Base-by-base conservation (phyloP, 176 grass and related monocot genomes). In the Puccinellia tenuiflora region DNA sequence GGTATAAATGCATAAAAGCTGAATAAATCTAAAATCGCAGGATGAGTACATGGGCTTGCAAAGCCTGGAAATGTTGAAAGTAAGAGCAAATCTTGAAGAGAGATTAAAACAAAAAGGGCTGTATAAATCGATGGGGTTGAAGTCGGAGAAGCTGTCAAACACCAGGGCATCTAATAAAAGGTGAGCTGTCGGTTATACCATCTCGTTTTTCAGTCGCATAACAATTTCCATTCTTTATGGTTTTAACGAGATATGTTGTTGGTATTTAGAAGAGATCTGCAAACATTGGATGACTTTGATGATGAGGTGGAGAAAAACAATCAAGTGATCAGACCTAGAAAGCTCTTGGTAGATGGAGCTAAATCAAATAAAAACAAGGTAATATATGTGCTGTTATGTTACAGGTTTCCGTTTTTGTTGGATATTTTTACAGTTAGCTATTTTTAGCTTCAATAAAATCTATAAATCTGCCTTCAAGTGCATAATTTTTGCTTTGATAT, bases 11-110 rank as follows among this genome's bases (percentile, higher is more conserved):
- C 25, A 47, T 79, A 33, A 68, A 76, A 81, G 30, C 52, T 88
- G 70, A 79, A 81, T 43, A 12, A 76, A 29, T 75, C 79, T 45
- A 42, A 77, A 73, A 65, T 80, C 28, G 13, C 88, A 97, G 96
- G 86, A 91, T 48, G 46, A 80, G 69, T 68, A 83, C 77, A 75
- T 90, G 37, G 80, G 92, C 60, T 76, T 73, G 20, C 90, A 90
- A 83, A 91, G 92, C 79, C 78, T 88, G 53, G 87, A 98, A 88
- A 98, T 98, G 96, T 77, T 98, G 80, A 98, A 95, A 83, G 80
- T 95, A 87, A 95, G 96, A 88, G 91, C 87, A 65, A 83, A 88
- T 42, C 90, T 98, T 22, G 96, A 95, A 78, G 96, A 78, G 65
- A 95, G 92, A 57, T 90, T 95, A 79, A 95, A 89, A 81, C 79